These are phyloP conservation scores for Exophiala dermatitidis DNA, from an alignment of 2,329 filamentous ascomycete species.

Conservation along the genomic window DNA sequence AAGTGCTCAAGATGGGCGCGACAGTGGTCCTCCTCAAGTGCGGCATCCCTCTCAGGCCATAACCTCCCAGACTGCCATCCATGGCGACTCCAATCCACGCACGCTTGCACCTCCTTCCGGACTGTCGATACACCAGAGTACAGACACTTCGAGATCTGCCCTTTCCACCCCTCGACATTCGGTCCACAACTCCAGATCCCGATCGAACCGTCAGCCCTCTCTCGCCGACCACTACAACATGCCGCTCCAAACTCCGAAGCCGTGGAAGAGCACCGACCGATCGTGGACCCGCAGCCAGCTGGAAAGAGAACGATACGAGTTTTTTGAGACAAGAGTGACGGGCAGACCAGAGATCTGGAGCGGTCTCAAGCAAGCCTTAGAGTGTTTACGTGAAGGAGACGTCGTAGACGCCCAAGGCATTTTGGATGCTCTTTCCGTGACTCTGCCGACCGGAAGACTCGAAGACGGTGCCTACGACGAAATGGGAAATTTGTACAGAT, in stretches of 20 bases:
- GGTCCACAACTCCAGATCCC: conserved; percentile 6
- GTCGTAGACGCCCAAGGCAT: conserved; percentile 70
- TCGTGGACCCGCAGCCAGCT: conserved; percentile 65
- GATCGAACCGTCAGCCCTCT: conserved; percentile 26
- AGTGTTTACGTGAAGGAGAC: conserved; percentile 58
- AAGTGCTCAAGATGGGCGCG: conserved; percentile 6
- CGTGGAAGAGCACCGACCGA: conserved; percentile 56
- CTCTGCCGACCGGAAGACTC: conserved; percentile 64
- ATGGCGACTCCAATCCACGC: conserved; percentile 14
- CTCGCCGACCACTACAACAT: conserved; percentile 59
- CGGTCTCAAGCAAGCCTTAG: conserved; percentile 60
- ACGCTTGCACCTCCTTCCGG: conserved; percentile 14
- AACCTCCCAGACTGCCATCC: conserved; percentile 25
- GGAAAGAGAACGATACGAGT: conserved; percentile 65
- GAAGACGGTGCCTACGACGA: conserved; percentile 66
- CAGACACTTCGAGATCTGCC: conserved; percentile 15
- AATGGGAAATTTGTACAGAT: conserved; percentile 60
- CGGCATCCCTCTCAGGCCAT: conserved; percentile 19
- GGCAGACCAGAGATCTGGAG: conserved; percentile 74
- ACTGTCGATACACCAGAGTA: conserved; percentile 15
- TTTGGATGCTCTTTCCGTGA: conserved; percentile 68
- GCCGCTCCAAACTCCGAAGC: conserved; percentile 55
- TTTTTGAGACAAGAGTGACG: conserved; percentile 84
- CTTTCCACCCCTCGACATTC: conserved; percentile 16
- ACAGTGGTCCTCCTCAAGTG: conserved; percentile 10